Evolutionary conservation across 352 stramenopile species (phyloP), one percentile per base, ranked within the genome.

Genomic region (Pythium monospermum): DNA sequence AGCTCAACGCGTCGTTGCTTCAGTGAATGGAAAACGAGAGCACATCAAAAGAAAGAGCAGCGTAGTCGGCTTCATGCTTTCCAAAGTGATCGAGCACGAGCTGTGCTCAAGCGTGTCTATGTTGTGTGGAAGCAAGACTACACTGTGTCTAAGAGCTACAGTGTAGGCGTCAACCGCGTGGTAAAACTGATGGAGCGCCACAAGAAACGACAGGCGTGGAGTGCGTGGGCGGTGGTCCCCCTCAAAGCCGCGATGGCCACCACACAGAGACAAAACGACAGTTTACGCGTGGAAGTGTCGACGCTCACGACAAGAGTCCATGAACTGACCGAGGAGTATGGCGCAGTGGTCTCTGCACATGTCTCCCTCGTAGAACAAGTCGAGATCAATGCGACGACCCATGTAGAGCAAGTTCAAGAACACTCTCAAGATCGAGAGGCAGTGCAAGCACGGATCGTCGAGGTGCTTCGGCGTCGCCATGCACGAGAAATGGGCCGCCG

Each of bases 1-100:
- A 49, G 27, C 28, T 6, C 58, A 22, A 59, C 46, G 1, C 41
- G 60, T 16, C 61, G 47, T 25, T 39, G 46, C 32, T 62, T 61
- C 25, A 23, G 6, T 12, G 30, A 15, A n/a, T 61, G 53, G 53
- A 40, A 33, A 15, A 30, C 22, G 7, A 25, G 13, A 3, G n/a
- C 15, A 6, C 33, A 22, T 4, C 16, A 15, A 2, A 32, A 27
- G 7, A 49, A 26, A 26, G 19, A 13, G 16, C 32, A 38, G 19
- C 27, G 27, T 3, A 16, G 10, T 2, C 19, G 35, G 1, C 10
- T 46, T 2, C 16, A 41, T 27, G 5, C 6, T 3, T 38, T 48
- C 15, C 37, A 38, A 4, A 13, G 33, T 3, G 19, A 44, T 16
- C 23, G 19, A 5, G 12, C 22, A 15, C 26, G 22, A 13, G n/a